These are phyloP conservation scores for Leishmania martiniquensis DNA, from an alignment of 208 protist species.

Conservation along the genomic window DNA sequence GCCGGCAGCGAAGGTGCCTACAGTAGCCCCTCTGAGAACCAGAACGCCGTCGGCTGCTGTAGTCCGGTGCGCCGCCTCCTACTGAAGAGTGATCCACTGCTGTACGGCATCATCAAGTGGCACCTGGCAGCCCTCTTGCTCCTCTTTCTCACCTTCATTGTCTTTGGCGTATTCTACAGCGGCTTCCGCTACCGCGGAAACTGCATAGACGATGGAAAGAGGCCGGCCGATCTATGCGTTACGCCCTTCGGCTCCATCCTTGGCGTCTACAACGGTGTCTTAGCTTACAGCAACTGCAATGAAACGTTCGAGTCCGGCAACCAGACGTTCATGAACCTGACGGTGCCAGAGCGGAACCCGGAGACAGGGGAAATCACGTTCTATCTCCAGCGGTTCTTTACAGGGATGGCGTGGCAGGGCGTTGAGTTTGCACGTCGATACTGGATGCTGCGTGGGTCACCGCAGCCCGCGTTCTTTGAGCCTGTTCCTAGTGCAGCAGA, in stretches of 20 bases:
- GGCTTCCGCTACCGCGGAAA: slow-evolving; percentile 10
- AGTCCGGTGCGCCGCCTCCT: slow-evolving; percentile 14
- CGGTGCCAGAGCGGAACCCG: background rate
- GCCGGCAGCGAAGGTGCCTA: background rate
- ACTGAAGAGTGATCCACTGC: slow-evolving; percentile 26
- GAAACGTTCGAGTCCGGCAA: slow-evolving; percentile 37
- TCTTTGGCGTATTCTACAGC: slow-evolving; percentile 27
- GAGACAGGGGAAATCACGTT: background rate
- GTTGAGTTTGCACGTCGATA: slow-evolving; percentile 89
- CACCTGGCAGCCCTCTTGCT: slow-evolving; percentile 16
- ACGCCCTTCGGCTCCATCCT: slow-evolving; percentile 56
- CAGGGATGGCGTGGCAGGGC: slow-evolving; percentile 82
- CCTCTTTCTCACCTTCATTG: slow-evolving; percentile 25
- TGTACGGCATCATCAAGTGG: slow-evolving; percentile 32
- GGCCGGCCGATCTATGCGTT: slow-evolving; percentile 1
- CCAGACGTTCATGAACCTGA: slow-evolving; percentile 28
- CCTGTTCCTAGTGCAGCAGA: slow-evolving; percentile 61
- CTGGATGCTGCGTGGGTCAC: slow-evolving; percentile 67
- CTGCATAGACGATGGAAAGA: background rate
- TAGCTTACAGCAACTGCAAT: slow-evolving; percentile 80
- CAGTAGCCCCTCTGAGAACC: background rate
- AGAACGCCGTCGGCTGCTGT: background rate
- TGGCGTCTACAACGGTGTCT: slow-evolving; percentile 50
- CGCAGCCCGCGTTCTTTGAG: slow-evolving; percentile 59
- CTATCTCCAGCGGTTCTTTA: slow-evolving; percentile 8